Evolutionary conservation across 1,139 yeast species (phyloP).

Genomic region (Pichia sp.): DNA sequence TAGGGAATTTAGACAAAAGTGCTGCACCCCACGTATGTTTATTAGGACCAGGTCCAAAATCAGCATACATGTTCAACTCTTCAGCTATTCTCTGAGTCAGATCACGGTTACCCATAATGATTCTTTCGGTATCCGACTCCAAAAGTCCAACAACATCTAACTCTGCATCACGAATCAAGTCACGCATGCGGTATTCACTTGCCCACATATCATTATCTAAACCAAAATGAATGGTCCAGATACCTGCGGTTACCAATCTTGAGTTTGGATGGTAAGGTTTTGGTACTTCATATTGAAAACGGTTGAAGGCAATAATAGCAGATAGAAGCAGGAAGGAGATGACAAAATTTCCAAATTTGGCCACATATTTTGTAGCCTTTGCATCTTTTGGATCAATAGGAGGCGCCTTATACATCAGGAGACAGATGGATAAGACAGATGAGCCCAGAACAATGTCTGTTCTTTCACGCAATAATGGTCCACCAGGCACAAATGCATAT

Average conservation of each 20-base stretch:
- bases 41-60: slow-evolving; percentile 97
- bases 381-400: slow-evolving; percentile 8
- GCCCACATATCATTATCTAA: slow-evolving; percentile 99
- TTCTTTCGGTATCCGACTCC: slow-evolving; percentile 90
- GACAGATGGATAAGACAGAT: slow-evolving; percentile 46
- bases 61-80: slow-evolving; percentile 90
- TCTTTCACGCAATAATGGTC: slow-evolving; percentile 81
- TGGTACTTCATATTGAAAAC: slow-evolving; percentile 57
- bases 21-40: slow-evolving; percentile 99
- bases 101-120: slow-evolving; percentile 93
- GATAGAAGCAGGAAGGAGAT: slow-evolving; percentile 27
- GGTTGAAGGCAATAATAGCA: slow-evolving; percentile 46
- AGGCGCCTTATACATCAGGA: slow-evolving; percentile 27
- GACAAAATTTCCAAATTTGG: slow-evolving; percentile 26
- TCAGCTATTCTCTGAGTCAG: slow-evolving; percentile 88
- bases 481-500: slow-evolving; percentile 96
- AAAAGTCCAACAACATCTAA: slow-evolving; percentile 85
- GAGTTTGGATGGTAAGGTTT: slow-evolving; percentile 76
- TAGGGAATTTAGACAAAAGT: slow-evolving; percentile 88
- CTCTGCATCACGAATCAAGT: slow-evolving; percentile 77
- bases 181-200: slow-evolving; percentile 83
- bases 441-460: slow-evolving; percentile 65
- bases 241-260: slow-evolving; percentile 82
- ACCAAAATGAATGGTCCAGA: slow-evolving; percentile 98
- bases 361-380: slow-evolving; percentile 15